A percentile compares a stretch with the other conserved stretches of the same genome.
Conservation (phyloP, 2,329 filamentous ascomycete species). For the Ploettnerulaceae sp. region DNA sequence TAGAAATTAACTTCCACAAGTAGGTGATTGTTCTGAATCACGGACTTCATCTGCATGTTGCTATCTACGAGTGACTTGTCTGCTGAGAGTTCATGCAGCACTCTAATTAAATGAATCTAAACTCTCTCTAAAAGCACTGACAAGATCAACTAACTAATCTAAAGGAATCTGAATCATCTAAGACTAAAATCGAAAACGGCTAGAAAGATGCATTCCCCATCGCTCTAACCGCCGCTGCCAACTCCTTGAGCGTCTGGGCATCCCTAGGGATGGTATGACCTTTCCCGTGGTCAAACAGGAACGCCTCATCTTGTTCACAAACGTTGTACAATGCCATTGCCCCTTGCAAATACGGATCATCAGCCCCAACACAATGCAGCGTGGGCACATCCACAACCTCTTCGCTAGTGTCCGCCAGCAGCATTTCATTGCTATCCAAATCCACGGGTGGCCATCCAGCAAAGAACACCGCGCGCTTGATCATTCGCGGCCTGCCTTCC, state of each 20-base stretch:
- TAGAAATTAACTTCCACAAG: too few relatives aligned
- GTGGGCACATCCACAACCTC: conserved; percentile 48
- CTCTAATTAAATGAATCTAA: too few relatives aligned
- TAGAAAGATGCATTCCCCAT: conserved; percentile 12
- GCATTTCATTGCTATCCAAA: conserved; percentile 39
- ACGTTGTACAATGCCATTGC: conserved; percentile 57
- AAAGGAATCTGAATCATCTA: too few relatives aligned
- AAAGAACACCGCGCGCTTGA: conserved; percentile 46
- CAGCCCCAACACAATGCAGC: conserved; percentile 48
- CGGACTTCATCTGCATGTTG: too few relatives aligned
- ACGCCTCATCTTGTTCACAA: conserved; percentile 54
- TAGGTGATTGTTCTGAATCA: too few relatives aligned
- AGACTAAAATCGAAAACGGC: neutral
- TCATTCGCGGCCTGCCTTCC: conserved; percentile 28
- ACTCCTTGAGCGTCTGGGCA: conserved; percentile 32
- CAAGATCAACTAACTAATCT: too few relatives aligned
- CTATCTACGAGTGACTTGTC: too few relatives aligned
- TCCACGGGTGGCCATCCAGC: conserved; percentile 49
- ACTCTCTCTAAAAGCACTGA: too few relatives aligned
- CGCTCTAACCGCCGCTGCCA: conserved; percentile 23
- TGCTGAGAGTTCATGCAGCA: too few relatives aligned
- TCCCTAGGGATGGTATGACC: conserved; percentile 58
- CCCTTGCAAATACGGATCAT: conserved; percentile 57
- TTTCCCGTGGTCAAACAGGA: conserved; percentile 61
- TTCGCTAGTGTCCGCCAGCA: conserved; percentile 46